Evolutionary conservation across 345 rosid genomes (phyloP).

Genomic region (Xanthoceras sorbifolium): DNA sequence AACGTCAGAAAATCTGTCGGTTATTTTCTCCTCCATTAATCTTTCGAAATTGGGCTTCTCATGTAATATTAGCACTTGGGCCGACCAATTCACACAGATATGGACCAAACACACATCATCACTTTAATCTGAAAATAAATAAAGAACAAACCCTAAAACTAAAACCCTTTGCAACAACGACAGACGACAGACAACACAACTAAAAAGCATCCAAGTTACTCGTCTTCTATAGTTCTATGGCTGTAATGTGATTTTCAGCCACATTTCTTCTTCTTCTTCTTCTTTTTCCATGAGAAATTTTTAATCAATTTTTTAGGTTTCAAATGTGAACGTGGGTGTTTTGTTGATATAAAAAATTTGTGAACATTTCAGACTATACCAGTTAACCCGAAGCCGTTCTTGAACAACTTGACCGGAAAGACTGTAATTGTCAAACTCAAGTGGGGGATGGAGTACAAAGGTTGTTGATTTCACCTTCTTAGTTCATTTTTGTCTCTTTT

Average conservation of each 20-base stretch:
- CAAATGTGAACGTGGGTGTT: neutral
- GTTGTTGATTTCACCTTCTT: neutral
- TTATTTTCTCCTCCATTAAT: too few species aligned
- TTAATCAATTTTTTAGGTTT: neutral
- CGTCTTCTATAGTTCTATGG: neutral
- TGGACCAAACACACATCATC: too few species aligned
- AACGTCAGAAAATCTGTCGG: too few species aligned
- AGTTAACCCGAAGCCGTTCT: constrained; percentile 23
- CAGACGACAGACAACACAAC: too few species aligned
- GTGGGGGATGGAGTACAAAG: constrained; percentile 29
- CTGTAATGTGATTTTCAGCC: neutral
- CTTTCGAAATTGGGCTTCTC: too few species aligned
- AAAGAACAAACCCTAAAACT: too few species aligned
- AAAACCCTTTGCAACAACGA: too few species aligned
- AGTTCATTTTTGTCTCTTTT: neutral
- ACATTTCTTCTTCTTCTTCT: neutral
- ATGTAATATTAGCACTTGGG: too few species aligned
- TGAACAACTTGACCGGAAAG: constrained; percentile 27
- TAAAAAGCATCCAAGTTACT: neutral
- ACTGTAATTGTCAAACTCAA: constrained; percentile 25
- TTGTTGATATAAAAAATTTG: neutral
- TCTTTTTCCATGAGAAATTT: neutral
- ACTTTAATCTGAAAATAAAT: too few species aligned
- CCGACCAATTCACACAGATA: too few species aligned
- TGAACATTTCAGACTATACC: constrained; percentile 17